Evolutionary conservation across 768 basidiomycete genomes (phyloP), one percentile per base, ranked within the genome.

Genomic region (Lentinula detonsa): DNA sequence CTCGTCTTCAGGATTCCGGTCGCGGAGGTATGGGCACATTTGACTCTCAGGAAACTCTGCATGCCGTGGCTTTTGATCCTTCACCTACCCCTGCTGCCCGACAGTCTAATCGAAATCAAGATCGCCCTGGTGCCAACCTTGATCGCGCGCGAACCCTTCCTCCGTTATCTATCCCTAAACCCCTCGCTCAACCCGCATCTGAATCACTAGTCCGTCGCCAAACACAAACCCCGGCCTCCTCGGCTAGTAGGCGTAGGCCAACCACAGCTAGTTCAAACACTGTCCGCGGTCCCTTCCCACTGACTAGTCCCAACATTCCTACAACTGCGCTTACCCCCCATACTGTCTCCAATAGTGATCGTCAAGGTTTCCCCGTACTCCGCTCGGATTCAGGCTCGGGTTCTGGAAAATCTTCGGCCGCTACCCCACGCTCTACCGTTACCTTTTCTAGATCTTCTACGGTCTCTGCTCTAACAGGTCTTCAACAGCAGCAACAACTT

Each of bases 261-360:
- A 54, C 18, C 39, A 56, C 28, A 9, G 8, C 53, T 1, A 23
- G 42, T 13, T 52, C 54, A 49, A 63, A 71, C n/a, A 85, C 84
- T 4, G 68, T 83, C 37, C 80, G 84, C 65, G 72, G 72, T 55
- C 72, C 77, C n/a, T 80, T 82, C 52, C 77, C 84, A 9, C 68
- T 85, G 39, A 83, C 81, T 2, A 81, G 82, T 0, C 79, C 83
- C 0, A 73, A 71, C 49, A 82, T 78, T 60, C 76, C 86, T 1
- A 90, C 88, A 40, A 91, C 88, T 16, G 86, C 85, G 15, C 59
- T 90, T 11, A 88, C 87, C 1, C 70, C 82, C 0, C 85, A 87
- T 64, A 90, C 86, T 0, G 86, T 85, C 4, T 54, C 57, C n/a
- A 63, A 60, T 3, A 21, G 49, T 33, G 48, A 61, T 23, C 37